Evolutionary conservation across 2,329 filamentous ascomycete species (phyloP).

Genomic region (Sporothrix curviconia): DNA sequence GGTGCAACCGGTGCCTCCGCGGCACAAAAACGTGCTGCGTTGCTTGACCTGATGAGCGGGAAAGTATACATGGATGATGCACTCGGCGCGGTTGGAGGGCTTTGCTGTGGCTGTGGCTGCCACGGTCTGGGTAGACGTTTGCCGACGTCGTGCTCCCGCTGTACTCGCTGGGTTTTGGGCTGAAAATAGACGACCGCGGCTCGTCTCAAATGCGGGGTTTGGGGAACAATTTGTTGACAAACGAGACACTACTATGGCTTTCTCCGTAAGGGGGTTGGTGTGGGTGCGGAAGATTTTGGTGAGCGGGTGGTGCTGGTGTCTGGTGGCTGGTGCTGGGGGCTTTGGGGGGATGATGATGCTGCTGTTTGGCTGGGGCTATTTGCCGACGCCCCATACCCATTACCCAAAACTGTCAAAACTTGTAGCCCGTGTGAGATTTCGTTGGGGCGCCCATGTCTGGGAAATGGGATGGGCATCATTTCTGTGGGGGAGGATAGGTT

Average conservation of each 20-base stretch:
- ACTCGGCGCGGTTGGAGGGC: slow-evolving; percentile 35
- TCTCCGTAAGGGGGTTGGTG: slow-evolving; percentile 21
- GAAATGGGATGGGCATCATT: too few relatives aligned
- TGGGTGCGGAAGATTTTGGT: neutral
- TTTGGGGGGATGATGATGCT: too few relatives aligned
- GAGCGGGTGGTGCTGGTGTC: neutral
- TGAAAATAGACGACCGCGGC: slow-evolving; percentile 42
- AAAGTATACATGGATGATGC: slow-evolving; percentile 42
- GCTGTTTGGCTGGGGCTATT: too few relatives aligned
- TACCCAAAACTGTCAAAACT: too few relatives aligned
- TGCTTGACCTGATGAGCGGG: slow-evolving; percentile 31
- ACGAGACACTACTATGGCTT: slow-evolving; percentile 30
- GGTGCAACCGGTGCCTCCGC: slow-evolving; percentile 12
- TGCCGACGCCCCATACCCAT: too few relatives aligned
- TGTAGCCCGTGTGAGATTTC: too few relatives aligned
- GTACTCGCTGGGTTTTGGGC: slow-evolving; percentile 40
- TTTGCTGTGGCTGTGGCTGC: slow-evolving; percentile 37
- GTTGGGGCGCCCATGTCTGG: too few relatives aligned
- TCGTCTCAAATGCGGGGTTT: slow-evolving; percentile 39
- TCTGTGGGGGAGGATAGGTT: too few relatives aligned
- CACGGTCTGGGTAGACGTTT: slow-evolving; percentile 39
- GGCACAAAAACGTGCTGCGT: slow-evolving; percentile 21
- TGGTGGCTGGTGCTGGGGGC: neutral
- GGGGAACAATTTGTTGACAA: slow-evolving; percentile 42
- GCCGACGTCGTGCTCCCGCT: slow-evolving; percentile 30